Conservation (phyloP, 768 basidiomycete genomes). For the Postia placenta region DNA sequence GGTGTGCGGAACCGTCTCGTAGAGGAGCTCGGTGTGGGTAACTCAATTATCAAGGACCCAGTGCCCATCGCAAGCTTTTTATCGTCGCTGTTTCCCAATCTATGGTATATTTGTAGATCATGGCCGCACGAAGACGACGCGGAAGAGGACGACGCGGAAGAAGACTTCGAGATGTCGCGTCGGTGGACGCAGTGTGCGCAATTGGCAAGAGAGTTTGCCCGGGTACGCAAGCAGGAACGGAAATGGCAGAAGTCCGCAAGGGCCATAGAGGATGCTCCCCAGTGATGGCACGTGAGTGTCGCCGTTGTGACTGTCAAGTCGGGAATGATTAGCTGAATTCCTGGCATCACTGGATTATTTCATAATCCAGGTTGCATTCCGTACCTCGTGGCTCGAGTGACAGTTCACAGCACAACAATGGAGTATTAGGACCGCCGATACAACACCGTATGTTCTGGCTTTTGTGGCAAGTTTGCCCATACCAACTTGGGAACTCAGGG, state of each 20-base stretch:
- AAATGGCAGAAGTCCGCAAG: neutral
- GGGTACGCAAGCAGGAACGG: neutral
- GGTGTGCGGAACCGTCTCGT: neutral
- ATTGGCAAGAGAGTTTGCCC: neutral
- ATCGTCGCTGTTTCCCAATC: neutral
- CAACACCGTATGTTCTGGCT: too few relatives aligned
- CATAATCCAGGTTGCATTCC: too few relatives aligned
- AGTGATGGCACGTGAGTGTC: too few relatives aligned
- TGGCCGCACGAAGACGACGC: neutral
- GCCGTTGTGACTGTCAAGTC: too few relatives aligned
- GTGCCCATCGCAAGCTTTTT: conserved; percentile 1
- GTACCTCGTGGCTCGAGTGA: too few relatives aligned
- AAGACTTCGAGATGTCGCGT: neutral
- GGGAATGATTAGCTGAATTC: too few relatives aligned
- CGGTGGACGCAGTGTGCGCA: conserved; percentile 14
- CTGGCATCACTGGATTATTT: too few relatives aligned
- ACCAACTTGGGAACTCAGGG: too few relatives aligned
- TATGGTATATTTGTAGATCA: neutral
- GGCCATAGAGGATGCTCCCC: neutral
- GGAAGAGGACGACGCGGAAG: conserved; percentile 6
- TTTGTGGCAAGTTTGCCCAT: too few relatives aligned
- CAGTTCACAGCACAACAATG: too few relatives aligned
- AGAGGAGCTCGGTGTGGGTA: neutral
- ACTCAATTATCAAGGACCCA: neutral
- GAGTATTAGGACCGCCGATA: too few relatives aligned